These are phyloP conservation scores for Microdochium paspali DNA, from an alignment of 2,329 filamentous ascomycete species.

Conservation along the genomic window DNA sequence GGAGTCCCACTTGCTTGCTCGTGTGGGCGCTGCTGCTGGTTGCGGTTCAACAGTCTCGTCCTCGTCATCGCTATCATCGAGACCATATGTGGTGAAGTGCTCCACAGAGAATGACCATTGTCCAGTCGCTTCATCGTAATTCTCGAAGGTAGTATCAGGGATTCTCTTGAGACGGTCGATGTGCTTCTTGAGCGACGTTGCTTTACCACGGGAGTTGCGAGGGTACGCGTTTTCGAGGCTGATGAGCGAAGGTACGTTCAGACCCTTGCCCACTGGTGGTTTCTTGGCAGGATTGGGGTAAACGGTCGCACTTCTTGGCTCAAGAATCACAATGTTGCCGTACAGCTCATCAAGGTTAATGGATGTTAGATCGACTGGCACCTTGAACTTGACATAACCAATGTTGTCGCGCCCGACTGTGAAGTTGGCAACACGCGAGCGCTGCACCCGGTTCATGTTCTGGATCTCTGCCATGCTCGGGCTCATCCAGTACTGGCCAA, in stretches of 20 bases:
- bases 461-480: slow-evolving; percentile 67
- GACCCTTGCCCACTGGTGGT: slow-evolving; percentile 72
- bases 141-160: slow-evolving; percentile 69
- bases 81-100: slow-evolving; percentile 91
- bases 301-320: slow-evolving; percentile 74
- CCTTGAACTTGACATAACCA: slow-evolving; percentile 73
- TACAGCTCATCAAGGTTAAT: slow-evolving; percentile 75
- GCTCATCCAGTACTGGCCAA: slow-evolving; percentile 80
- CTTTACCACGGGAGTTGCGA: slow-evolving; percentile 52
- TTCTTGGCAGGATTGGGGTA: slow-evolving; percentile 72
- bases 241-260: slow-evolving; percentile 86
- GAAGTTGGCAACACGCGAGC: slow-evolving; percentile 64
- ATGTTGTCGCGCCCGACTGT: slow-evolving; percentile 75
- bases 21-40: slow-evolving; percentile 6
- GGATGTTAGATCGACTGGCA: slow-evolving; percentile 71
- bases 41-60: slow-evolving; percentile 52
- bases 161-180: slow-evolving; percentile 73
- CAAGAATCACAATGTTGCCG: slow-evolving; percentile 66
- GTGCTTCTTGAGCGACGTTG: slow-evolving; percentile 69
- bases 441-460: slow-evolving; percentile 71
- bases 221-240: slow-evolving; percentile 92
- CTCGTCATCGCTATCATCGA: slow-evolving; percentile 71
- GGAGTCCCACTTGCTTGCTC: background rate
- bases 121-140: slow-evolving; percentile 70
- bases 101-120: slow-evolving; percentile 90